Base-by-base conservation (phyloP, 2,329 filamentous ascomycete species). In the Colletotrichum siamense region DNA sequence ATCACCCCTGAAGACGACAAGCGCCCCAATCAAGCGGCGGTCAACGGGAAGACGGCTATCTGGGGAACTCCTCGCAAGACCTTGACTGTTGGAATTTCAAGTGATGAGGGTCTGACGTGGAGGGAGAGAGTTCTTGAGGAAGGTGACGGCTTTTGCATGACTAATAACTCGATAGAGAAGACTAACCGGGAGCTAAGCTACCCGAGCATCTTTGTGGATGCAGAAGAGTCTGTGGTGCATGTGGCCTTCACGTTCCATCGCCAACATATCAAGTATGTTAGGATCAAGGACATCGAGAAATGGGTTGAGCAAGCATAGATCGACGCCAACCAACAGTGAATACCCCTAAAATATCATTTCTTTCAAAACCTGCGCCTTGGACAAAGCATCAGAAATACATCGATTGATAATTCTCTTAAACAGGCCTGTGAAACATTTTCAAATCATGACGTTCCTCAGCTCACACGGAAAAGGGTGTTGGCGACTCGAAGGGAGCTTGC, bases 61-160 rank as follows among this genome's bases (percentile, higher is more conserved):
- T 88, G 86, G 87, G 87, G 87, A 16, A 85, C 86, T 0, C 86
- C 86, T 0, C 78, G 84, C 4, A 84, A 83, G 65, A 77, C 81
- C 0, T 67, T 87, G 36, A 84, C 84, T 0, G 77, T 86, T 7
- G 85, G 80, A 2, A 55, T 86, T 1, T 85, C 84, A 0, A 76
- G 81, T 6, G 84, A 88, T 68, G 78, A 83, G 10, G 86, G 86
- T 0, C 5, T 81, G 12, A 84, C 82, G 1, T 88, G 86, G 86
- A 82, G 76, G 13, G 82, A 82, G 65, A 84, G 81, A 22, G 81
- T 87, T 6, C 76, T 88, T 1, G 85, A 88, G 59, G 86, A 87
- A 5, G 86, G 86, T 0, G 86, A 88, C 77, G 87, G 87, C 0
- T 87, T 85, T 30, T 88, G 87, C 66, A 83, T 87, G 80, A 88